A percentile compares a stretch with the other conserved stretches of the same genome.
Conservation (phyloP, 495 filamentous ascomycete species). For the Annulohypoxylon bovei region DNA sequence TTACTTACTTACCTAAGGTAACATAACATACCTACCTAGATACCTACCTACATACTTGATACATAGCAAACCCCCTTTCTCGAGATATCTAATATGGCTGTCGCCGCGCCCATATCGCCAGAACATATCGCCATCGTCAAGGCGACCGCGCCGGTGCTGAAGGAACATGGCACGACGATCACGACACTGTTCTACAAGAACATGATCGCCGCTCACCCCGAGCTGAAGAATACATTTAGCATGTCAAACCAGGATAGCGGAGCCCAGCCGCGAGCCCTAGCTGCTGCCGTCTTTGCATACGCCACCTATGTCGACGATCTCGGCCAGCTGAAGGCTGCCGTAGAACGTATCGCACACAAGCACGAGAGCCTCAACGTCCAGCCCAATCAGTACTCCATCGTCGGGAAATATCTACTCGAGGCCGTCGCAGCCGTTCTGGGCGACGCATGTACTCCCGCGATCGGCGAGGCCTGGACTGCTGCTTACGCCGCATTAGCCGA, state of each 20-base stretch:
- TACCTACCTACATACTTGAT: background rate
- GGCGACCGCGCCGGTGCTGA: conserved; percentile 69
- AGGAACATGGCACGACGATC: conserved; percentile 72
- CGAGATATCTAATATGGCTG: conserved; percentile 27
- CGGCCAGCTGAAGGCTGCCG: conserved; percentile 64
- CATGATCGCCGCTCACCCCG: conserved; percentile 69
- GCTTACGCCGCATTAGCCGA: conserved; percentile 78
- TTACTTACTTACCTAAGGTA: background rate
- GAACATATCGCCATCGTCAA: conserved; percentile 65
- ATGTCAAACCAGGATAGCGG: conserved; percentile 70
- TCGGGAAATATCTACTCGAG: conserved; percentile 72
- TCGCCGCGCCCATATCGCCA: conserved; percentile 49
- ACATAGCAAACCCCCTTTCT: background rate
- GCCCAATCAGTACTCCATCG: conserved; percentile 73
- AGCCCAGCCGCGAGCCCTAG: conserved; percentile 72
- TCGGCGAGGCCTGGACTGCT: conserved; percentile 73
- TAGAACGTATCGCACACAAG: conserved; percentile 80
- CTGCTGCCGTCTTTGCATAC: conserved; percentile 73
- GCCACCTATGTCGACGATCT: conserved; percentile 78
- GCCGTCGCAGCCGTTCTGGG: conserved; percentile 75
- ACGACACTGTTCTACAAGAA: conserved; percentile 75
- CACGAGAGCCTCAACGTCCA: conserved; percentile 76
- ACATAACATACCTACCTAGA: background rate
- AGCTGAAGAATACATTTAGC: conserved; percentile 74
- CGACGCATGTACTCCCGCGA: conserved; percentile 70